Percentiles rank a stretch among this genome's conserved stretches.
These are phyloP conservation scores for Chlamydomonas asymmetrica DNA, from an alignment of 139 green algal species.

Conservation along the genomic window DNA sequence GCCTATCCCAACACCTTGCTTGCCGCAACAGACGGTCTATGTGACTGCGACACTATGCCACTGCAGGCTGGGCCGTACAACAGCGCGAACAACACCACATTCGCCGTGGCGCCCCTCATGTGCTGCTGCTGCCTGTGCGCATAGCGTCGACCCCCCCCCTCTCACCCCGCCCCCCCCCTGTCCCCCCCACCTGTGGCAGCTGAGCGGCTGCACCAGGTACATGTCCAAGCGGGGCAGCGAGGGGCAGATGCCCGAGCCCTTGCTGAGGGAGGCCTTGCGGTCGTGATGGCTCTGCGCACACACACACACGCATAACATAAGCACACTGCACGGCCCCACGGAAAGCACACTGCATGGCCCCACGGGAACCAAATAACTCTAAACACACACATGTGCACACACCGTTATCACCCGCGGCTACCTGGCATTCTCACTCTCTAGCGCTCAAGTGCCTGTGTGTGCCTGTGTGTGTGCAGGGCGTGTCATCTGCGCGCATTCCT, in stretches of 20 bases:
- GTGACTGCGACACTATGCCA: not conserved
- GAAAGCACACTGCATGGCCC: too few relatives aligned
- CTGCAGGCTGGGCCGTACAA: not conserved
- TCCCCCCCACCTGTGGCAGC: constrained; percentile 45
- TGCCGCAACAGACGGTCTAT: not conserved
- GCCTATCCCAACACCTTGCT: not conserved
- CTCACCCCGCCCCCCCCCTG: not conserved
- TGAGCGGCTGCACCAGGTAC: constrained; percentile 58
- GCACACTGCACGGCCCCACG: too few relatives aligned
- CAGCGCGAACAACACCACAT: not conserved
- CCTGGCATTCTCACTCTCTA: too few relatives aligned
- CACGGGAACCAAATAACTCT: too few relatives aligned
- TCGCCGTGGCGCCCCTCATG: not conserved
- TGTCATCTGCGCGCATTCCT: too few relatives aligned
- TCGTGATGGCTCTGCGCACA: too few relatives aligned
- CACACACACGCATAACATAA: too few relatives aligned
- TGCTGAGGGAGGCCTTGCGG: constrained; percentile 28
- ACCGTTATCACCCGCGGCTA: too few relatives aligned
- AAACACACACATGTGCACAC: too few relatives aligned
- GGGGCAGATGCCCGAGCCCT: constrained; percentile 44
- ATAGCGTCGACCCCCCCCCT: not conserved
- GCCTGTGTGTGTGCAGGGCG: too few relatives aligned
- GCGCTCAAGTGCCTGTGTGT: too few relatives aligned
- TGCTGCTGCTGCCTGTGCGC: not conserved
- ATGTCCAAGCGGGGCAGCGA: constrained; percentile 63